Evolutionary conservation across 768 basidiomycete genomes (phyloP).

Genomic region (Chlorophyllum brunneum): DNA sequence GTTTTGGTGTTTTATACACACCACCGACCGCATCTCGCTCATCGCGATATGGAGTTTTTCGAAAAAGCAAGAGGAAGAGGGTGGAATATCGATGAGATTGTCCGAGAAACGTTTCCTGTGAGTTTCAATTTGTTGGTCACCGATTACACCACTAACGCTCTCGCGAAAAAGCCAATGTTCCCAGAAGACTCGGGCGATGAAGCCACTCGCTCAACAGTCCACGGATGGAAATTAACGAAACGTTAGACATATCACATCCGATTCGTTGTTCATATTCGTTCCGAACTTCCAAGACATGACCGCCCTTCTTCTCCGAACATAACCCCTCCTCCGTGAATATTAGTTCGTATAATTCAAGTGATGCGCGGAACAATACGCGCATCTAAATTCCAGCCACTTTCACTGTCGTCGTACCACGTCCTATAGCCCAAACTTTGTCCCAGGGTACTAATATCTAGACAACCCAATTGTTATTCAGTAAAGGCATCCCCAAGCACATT

Average conservation of each 20-base stretch:
- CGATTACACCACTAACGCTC: background rate
- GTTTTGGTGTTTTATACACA: conserved; percentile 88
- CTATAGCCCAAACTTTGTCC: no score
- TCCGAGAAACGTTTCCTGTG: conserved; percentile 63
- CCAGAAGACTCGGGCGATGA: conserved; percentile 82
- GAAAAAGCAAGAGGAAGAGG: conserved; percentile 52
- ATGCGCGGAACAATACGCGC: no score
- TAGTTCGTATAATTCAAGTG: no score
- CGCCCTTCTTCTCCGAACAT: no score
- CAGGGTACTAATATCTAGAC: no score
- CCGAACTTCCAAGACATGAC: background rate
- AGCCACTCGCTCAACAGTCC: conserved; percentile 73
- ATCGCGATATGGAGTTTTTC: conserved; percentile 84
- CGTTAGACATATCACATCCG: background rate
- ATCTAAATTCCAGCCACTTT: no score
- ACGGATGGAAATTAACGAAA: conserved; percentile 68
- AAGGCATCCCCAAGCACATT: no score
- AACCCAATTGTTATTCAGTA: no score
- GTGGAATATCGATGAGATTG: conserved; percentile 71
- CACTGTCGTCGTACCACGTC: no score
- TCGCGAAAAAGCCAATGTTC: conserved; percentile 82
- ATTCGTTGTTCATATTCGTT: background rate
- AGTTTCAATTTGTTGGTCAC: conserved; percentile 19
- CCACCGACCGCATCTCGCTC: conserved; percentile 79
- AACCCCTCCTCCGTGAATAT: no score